phyloP scores from a whole-genome alignment of 1,139 yeast species.

The Taphrina sp. region DNA sequence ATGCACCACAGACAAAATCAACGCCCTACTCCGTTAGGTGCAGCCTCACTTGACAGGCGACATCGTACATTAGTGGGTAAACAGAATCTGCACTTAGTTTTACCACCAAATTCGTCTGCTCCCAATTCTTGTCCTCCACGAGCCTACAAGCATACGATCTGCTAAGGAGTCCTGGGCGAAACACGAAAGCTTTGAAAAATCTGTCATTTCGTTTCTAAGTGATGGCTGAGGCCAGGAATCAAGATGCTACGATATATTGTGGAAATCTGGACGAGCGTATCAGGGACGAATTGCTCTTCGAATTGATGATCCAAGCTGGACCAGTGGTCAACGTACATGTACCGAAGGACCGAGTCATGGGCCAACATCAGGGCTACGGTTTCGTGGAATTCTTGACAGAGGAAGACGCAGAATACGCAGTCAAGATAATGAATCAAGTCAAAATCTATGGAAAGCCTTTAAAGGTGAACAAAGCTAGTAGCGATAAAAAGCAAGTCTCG shows the following conservation, averaged over 20 bases:
- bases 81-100: too few species aligned
- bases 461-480: slow-evolving; percentile 57
- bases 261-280: slow-evolving; percentile 81
- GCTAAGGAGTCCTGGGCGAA: too few species aligned
- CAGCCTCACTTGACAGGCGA: too few species aligned
- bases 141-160: too few species aligned
- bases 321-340: slow-evolving; percentile 69
- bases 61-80: too few species aligned
- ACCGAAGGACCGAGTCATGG: slow-evolving; percentile 74
- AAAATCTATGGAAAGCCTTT: slow-evolving; percentile 64
- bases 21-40: too few species aligned
- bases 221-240: slow-evolving; percentile 51
- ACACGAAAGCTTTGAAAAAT: too few species aligned
- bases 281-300: slow-evolving; percentile 65
- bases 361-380: slow-evolving; percentile 81
- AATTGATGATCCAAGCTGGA: slow-evolving; percentile 80
- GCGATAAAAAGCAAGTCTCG: slow-evolving; percentile 42
- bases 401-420: slow-evolving; percentile 70
- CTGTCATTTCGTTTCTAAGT: too few species aligned
- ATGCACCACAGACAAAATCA: too few species aligned
- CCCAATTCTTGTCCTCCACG: too few species aligned
- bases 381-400: slow-evolving; percentile 68
- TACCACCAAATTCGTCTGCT: too few species aligned
- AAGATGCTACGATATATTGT: slow-evolving; percentile 69
- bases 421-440: slow-evolving; percentile 60